Base-by-base conservation (phyloP, 495 filamentous ascomycete genomes). In the Astrothelium subdiscretum region DNA sequence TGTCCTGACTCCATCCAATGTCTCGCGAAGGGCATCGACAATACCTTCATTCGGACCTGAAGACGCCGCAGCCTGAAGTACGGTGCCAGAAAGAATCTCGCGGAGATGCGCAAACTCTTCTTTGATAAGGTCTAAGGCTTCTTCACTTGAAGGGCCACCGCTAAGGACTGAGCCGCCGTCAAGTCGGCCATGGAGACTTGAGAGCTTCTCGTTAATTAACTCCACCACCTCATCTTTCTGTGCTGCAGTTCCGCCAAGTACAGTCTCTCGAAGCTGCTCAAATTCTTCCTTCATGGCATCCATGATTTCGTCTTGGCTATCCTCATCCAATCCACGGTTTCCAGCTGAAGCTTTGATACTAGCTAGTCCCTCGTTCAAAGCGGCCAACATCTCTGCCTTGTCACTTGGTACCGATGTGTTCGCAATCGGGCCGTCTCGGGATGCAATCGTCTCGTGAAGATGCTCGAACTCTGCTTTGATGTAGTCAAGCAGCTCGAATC, bases 391-490 rank as follows among this genome's bases (percentile, higher is more conserved):
- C 15, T 72, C 68, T 20, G 69, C 66, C 31, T 68, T 67, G 32
- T 72, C 65, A 24, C 52, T 35, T 0, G 65, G 44, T 1, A 24
- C 2, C 5, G 48, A 54, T 8, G 22, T 27, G 5, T 29, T 20
- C 0, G 26, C 6, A n/a, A 51, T 32, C 24, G 57, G 22, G 20
- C 12, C 42, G 4, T 61, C 63, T 18, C 52, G 59, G 6, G 31
- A 35, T 26, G 51, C 67, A 35, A 75, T 48, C 13, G 68, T 57
- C 58, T 73, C 66, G 65, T 72, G 66, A 18, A 76, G 79, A n/a
- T 82, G 80, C 68, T 91, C 87, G 57, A 92, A 83, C 69, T 94
- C 87, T 52, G 85, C 82, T 70, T 86, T 87, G 72, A 96, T 84
- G 58, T 87, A 83, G 31, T 86, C 84, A 22, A 87, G 76, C 59